These are phyloP conservation scores for Sphaerulina populicola DNA, from an alignment of 2,329 filamentous ascomycete genomes.

Conservation along the genomic window DNA sequence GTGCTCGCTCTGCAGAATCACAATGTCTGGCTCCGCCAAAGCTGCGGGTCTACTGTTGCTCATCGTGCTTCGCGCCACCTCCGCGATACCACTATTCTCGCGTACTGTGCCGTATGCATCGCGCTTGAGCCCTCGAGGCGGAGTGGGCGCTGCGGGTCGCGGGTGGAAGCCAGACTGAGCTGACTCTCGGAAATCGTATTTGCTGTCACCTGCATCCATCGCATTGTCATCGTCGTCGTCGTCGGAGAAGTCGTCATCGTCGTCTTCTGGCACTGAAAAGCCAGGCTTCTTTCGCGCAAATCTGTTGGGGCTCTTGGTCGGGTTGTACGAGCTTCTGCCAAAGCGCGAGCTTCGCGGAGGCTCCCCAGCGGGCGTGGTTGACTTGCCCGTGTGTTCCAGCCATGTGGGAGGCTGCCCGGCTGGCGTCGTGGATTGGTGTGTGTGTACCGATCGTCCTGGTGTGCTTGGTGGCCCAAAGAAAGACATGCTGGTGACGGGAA, in stretches of 20 bases:
- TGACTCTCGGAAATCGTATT: slow-evolving; percentile 17
- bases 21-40: slow-evolving; percentile 59
- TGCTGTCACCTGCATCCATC: slow-evolving; percentile 33
- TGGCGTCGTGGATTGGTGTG: slow-evolving; percentile 33
- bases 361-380: slow-evolving; percentile 32
- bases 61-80: slow-evolving; percentile 65
- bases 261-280: slow-evolving; percentile 32
- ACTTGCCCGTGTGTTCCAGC: slow-evolving; percentile 23
- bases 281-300: slow-evolving; percentile 24
- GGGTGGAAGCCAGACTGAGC: neutral
- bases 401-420: slow-evolving; percentile 31
- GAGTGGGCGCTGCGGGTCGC: slow-evolving; percentile 13
- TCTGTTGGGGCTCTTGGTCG: slow-evolving; percentile 22
- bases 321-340: slow-evolving; percentile 29
- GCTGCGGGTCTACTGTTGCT: slow-evolving; percentile 43
- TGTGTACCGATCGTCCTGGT: slow-evolving; percentile 22
- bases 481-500: slow-evolving; percentile 14
- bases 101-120: slow-evolving; percentile 35
- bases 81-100: slow-evolving; percentile 55
- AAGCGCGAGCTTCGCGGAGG: slow-evolving; percentile 31
- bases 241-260: slow-evolving; percentile 22
- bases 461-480: slow-evolving; percentile 23
- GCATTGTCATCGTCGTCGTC: slow-evolving; percentile 30
- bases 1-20: slow-evolving; percentile 69
- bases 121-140: slow-evolving; percentile 31